These are phyloP conservation scores for Eimeria maxima DNA, from an alignment of 169 alveolate genomes.

Conservation along the genomic window DNA sequence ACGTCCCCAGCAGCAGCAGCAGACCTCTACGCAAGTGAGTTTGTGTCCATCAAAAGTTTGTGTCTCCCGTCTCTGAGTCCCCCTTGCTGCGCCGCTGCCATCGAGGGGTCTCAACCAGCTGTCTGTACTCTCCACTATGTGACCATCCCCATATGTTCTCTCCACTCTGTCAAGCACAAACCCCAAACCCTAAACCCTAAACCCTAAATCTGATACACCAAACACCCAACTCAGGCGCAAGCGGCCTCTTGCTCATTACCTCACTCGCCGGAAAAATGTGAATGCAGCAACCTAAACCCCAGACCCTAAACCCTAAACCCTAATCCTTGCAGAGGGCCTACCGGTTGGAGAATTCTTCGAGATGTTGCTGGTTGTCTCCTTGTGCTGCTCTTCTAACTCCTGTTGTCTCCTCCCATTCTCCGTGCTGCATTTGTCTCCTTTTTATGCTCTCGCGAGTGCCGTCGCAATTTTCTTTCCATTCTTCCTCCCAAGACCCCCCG, in stretches of 20 bases:
- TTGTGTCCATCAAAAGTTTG: background rate
- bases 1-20: too few species aligned
- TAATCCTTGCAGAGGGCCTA: background rate
- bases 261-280: background rate
- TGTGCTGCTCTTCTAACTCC: background rate
- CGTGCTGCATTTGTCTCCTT: background rate
- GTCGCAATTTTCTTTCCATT: conserved; percentile 16
- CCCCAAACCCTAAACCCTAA: conserved; percentile 4
- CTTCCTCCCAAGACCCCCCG: conserved; percentile 55
- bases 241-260: background rate
- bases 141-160: background rate
- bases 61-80: conserved; percentile 1
- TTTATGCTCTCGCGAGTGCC: conserved; percentile 8
- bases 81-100: conserved; percentile 4
- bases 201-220: background rate
- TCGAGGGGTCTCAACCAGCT: background rate
- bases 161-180: background rate
- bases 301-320: conserved; percentile 34
- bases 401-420: background rate
- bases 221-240: background rate
- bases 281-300: conserved; percentile 11
- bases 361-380: background rate
- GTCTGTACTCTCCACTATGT: conserved; percentile 18
- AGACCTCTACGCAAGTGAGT: background rate
- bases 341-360: background rate